Percentiles rank a stretch among this genome's conserved stretches.
These are phyloP conservation scores for Sedum album DNA, from an alignment of 164 flowering plant species.

Conservation along the genomic window DNA sequence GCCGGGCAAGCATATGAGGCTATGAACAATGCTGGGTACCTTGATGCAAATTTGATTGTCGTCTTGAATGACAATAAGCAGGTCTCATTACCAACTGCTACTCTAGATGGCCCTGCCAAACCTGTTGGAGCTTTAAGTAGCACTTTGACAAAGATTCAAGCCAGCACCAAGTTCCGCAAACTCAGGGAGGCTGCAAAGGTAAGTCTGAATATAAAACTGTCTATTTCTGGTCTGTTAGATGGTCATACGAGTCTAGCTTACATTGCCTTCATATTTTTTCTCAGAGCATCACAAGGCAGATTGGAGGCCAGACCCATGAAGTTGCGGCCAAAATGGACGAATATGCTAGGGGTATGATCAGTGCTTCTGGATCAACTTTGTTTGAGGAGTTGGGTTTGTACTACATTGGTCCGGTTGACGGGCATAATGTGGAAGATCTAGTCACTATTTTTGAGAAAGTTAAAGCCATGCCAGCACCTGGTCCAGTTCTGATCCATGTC, in stretches of 20 bases:
- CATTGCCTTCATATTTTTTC: not conserved
- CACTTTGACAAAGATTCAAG: constrained; percentile 57
- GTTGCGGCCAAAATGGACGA: constrained; percentile 84
- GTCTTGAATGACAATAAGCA: too few species aligned
- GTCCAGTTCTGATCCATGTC: constrained; percentile 83
- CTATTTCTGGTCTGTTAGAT: not conserved
- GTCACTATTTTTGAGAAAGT: constrained; percentile 61
- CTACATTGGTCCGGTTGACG: constrained; percentile 91
- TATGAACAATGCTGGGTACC: too few species aligned
- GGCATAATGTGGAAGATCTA: constrained; percentile 67
- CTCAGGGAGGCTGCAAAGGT: constrained; percentile 88
- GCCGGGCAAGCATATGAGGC: too few species aligned
- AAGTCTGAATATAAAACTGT: not conserved
- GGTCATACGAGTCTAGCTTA: not conserved
- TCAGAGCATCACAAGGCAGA: constrained; percentile 64
- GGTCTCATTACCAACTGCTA: constrained; percentile 94
- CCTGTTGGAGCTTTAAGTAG: constrained; percentile 92
- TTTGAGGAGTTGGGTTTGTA: constrained; percentile 89
- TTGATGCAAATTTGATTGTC: constrained; percentile 70
- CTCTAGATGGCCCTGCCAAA: constrained; percentile 81
- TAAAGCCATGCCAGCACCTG: constrained; percentile 70
- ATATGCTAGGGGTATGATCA: constrained; percentile 74
- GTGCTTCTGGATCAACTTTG: constrained; percentile 60
- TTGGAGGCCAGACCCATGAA: constrained; percentile 58
- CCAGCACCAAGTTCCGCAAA: constrained; percentile 60